Evolutionary conservation across 2,329 filamentous ascomycete species (phyloP), one percentile per base, ranked within the genome.

Genomic region (Ceratocystis albifundus): DNA sequence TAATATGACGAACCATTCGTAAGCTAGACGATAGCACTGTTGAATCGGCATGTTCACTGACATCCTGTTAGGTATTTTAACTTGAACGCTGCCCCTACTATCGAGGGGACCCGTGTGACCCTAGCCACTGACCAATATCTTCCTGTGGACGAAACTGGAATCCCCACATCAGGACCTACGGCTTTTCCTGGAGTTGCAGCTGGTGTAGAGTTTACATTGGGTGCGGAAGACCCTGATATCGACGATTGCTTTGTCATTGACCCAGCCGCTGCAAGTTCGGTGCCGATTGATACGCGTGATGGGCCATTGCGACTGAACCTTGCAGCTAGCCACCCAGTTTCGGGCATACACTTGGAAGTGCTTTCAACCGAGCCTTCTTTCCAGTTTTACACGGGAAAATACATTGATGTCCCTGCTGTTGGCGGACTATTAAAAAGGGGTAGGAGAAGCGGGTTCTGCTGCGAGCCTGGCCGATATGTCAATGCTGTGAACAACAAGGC

Each of bases 321-420:
- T 59, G 79, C 83, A 28, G 88, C 94, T 67, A 83, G 82, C 75
- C 90, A 96, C 75, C 84, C 90, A 4, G 80, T 79, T 62, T 88
- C 86, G 32, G 84, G 85, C 69, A 81, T 96, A 70, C 88, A 95
- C 74, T 84, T 97, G 62, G 89, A 96, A 75, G 88, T 96, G 4
- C 80, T 85, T 72, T 94, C 89, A 78, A 97, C 93, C 0, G 93
- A 97, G 79, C 94, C 94, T 0, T 89, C 90, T 0, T 97, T 96
- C 80, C 93, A 97, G 76, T 96, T 96, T 78, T 97, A 97, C 77
- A 95, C 91, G 0, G 94, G 93, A 70, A 87, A 89, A 73, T 87
- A 86, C 73, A 91, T 95, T 70, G 79, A 94, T 71, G 87, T 96
- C 12, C 87, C 89, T 0, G 87, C 79, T 36, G 79, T 85, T 2